Evolutionary conservation across 768 basidiomycete genomes (phyloP), one percentile per base, ranked within the genome.

Genomic region (Pleurotus tuoliensis): DNA sequence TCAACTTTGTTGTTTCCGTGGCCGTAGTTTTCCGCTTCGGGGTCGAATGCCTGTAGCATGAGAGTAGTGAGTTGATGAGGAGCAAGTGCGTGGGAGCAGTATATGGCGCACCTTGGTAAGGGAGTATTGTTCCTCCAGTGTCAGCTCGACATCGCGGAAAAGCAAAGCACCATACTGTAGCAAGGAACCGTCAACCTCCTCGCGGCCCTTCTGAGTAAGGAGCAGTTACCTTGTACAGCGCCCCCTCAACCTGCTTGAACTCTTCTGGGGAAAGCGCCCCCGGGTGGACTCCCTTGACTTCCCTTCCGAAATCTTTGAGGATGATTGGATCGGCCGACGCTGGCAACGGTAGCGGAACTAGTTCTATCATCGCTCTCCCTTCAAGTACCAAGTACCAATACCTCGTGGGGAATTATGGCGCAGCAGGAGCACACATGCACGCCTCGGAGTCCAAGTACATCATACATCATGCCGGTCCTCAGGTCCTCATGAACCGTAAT

Each of bases 1-100:
- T 85, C 81, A 0, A 88, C 91, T 77, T 92, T 91, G 76, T 92
- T 91, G 70, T 92, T 92, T 1, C 92, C 91, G 64, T 94, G 92
- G 0, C 93, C 92, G 64, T 94, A 94, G 61, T 70, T 82, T 62
- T 80, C 76, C 2, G 75, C 76, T 49, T 71, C 50, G 0, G 75
- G 74, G 66, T 94, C 92, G 67, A 94, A 94, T 0, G 87, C 86
- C 92, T 92, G 59, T 11, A 24, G 24, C 24, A 24, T 24, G 24
- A 18, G 13, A 27, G 16, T 16, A 57, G 58, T 51, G 61, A 52
- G 41, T 45, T 22, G 27, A 44, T 15, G 43, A 22, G 9, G 3
- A 15, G 46, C 18, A 5, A 7, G n/a, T 0, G 18, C 37, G 53
- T 34, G 37, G 37, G 15, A 18, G 15, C 27, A 8, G 13, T 43